Conservation (phyloP, 1,139 yeast species). For the Torulaspora pretoriensis region DNA sequence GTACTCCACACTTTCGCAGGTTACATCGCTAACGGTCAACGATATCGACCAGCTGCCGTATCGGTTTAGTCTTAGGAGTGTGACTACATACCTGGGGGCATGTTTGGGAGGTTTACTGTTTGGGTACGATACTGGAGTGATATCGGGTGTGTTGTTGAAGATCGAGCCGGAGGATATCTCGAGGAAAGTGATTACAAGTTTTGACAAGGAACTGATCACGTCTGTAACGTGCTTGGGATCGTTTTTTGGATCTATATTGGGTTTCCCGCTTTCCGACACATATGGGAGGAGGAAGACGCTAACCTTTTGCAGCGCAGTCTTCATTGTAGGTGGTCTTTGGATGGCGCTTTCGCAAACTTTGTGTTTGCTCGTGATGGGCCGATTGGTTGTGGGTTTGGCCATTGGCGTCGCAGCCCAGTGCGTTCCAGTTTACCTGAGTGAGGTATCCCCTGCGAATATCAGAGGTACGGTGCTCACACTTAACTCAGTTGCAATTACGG, state of each 20-base stretch:
- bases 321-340: constrained; percentile 39
- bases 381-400: constrained; percentile 43
- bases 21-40: constrained; percentile 27
- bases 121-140: constrained; percentile 45
- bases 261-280: constrained; percentile 38
- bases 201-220: constrained; percentile 41
- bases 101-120: constrained; percentile 42
- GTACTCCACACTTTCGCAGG: constrained; percentile 31
- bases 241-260: constrained; percentile 41
- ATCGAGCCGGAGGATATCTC: constrained; percentile 37
- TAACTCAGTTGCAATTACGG: constrained; percentile 44
- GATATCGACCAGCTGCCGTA: constrained; percentile 32
- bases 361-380: constrained; percentile 35
- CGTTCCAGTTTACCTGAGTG: constrained; percentile 43
- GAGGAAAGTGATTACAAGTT: constrained; percentile 27
- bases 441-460: constrained; percentile 40
- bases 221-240: constrained; percentile 44
- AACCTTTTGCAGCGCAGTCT: constrained; percentile 38
- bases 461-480: constrained; percentile 41
- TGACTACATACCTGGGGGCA: constrained; percentile 28
- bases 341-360: constrained; percentile 38
- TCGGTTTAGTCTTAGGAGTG: constrained; percentile 21
- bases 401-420: constrained; percentile 44
- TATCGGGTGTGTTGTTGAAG: constrained; percentile 41
- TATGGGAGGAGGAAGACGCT: constrained; percentile 41